Evolutionary conservation across 208 protist species (phyloP).

Genomic region (Naegleria fowleri): DNA sequence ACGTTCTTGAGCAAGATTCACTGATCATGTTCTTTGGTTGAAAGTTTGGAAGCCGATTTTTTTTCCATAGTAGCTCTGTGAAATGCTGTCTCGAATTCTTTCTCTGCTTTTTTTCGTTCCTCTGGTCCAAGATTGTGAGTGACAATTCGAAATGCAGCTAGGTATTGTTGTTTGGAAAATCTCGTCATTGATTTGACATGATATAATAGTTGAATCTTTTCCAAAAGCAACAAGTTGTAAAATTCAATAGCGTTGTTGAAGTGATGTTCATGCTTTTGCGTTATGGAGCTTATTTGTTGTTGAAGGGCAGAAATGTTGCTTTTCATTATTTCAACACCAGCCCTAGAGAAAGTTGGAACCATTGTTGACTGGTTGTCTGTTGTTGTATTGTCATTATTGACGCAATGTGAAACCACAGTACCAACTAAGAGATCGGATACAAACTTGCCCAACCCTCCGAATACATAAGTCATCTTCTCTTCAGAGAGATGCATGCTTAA

Average conservation of each 20-base stretch:
- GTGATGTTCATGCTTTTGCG: neutral
- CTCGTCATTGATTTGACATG: neutral
- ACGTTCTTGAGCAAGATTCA: no score
- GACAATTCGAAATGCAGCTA: neutral
- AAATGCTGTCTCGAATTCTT: neutral
- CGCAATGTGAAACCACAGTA: neutral
- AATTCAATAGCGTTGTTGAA: neutral
- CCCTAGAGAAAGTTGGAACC: neutral
- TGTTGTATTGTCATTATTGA: neutral
- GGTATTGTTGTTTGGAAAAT: neutral
- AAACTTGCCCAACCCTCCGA: neutral
- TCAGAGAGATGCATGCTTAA: neutral
- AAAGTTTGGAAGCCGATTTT: neutral
- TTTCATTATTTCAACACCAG: neutral
- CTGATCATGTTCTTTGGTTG: no score
- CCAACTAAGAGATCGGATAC: neutral
- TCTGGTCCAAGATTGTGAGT: neutral
- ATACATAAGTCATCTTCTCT: neutral
- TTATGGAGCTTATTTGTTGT: neutral
- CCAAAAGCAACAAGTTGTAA: neutral
- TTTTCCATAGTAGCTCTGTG: neutral
- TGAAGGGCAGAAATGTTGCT: neutral
- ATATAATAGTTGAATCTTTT: neutral
- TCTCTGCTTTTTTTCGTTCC: neutral
- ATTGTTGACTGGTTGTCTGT: neutral